Base-by-base conservation (phyloP, 768 basidiomycete genomes). In the Ramaria sp. region DNA sequence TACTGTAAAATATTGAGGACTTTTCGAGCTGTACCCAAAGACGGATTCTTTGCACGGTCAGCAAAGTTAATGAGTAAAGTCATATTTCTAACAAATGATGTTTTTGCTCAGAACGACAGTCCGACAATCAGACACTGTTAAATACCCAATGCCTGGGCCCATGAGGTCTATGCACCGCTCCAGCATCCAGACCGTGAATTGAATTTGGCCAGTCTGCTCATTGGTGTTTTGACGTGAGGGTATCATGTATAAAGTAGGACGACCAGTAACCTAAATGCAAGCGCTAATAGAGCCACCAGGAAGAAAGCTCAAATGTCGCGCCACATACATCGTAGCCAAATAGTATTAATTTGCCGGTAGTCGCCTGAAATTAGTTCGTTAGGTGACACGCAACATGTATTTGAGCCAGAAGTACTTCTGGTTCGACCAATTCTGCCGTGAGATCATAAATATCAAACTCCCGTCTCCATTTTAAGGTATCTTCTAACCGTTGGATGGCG, bases 91-190 rank as follows among this genome's bases (percentile, higher is more conserved):
- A 2, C 47, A 32, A 34, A 15, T 39, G 43, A 9, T 56, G 18
- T 54, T 22, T 55, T 55, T 2, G 20, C 20, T 13, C n/a, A 39
- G 12, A 15, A 9, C 37, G 20, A 38, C 22, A 32, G 18, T 32
- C 41, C 15, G 54, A 27, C 13, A 34, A 4, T 22, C 2, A 7
- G 42, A 43, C 3, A 18, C 53, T 12, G 18, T 37, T 18, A 71
- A 80, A 53, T 61, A 88, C 88, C 92, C 90, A 34, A 92, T 81
- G 22, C 87, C 88, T 20, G 85, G 81, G 15, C 75, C 78, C 81
- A 89, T 86, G 52, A 90, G 71, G 59, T 92, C 87, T 24, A 86
- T 71, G 16, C 75, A 70, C 1, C 85, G 78, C 65, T 95, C 91
- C 27, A 93, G 66, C 70, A 82, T 74, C 80, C 83, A 94, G 15